Percentiles rank a stretch among this genome's conserved stretches.
Evolutionary conservation across 257 asterid species (phyloP).

Genomic region (Nicotiana benthamiana): DNA sequence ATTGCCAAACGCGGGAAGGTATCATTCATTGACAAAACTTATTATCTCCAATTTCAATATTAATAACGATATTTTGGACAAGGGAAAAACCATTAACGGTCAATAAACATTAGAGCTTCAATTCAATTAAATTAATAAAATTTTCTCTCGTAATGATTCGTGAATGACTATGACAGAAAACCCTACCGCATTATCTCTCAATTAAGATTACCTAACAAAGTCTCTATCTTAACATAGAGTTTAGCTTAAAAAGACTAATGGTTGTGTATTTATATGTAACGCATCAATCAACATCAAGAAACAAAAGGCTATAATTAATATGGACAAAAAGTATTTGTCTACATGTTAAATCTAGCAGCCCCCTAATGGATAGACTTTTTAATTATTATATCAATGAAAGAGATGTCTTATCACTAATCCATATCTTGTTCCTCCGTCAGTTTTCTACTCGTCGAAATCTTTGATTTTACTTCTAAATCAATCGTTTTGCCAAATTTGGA

Average conservation of each 20-base stretch:
- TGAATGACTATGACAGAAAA: not conserved
- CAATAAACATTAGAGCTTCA: not conserved
- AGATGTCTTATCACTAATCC: slow-evolving; percentile 1
- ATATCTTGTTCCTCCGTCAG: not conserved
- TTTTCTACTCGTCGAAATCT: not conserved
- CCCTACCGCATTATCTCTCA: not conserved
- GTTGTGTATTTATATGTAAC: not conserved
- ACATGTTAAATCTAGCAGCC: not conserved
- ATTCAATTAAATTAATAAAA: not conserved
- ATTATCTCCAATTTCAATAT: not conserved
- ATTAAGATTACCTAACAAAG: not conserved
- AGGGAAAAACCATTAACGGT: not conserved
- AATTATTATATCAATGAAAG: not conserved
- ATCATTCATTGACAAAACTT: not conserved
- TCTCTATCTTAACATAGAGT: not conserved
- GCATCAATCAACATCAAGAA: not conserved
- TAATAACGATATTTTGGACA: not conserved
- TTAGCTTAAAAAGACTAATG: not conserved
- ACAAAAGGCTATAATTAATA: not conserved
- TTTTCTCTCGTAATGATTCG: not conserved
- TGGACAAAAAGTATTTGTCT: not conserved
- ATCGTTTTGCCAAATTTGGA: not conserved
- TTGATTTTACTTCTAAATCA: not conserved
- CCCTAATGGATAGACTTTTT: not conserved
- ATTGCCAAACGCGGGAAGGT: not conserved